These are phyloP conservation scores for Paracoccidioides lutzii DNA, from an alignment of 2,329 filamentous ascomycete genomes.

Conservation along the genomic window DNA sequence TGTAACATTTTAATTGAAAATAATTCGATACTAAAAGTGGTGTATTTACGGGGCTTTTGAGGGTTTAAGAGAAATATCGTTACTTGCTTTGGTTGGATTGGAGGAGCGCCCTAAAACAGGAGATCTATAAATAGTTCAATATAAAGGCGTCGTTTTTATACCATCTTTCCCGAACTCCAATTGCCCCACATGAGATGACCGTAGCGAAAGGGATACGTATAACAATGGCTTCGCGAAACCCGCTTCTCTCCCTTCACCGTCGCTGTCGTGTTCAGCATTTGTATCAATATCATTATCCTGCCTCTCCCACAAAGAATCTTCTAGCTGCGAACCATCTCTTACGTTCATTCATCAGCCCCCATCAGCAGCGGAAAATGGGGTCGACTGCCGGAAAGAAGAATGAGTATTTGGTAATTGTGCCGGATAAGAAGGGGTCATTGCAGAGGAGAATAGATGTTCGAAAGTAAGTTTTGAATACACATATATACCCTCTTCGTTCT, in stretches of 20 bases:
- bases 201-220: neutral
- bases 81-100: too few species aligned
- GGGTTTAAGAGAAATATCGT: too few species aligned
- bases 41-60: too few species aligned
- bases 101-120: too few species aligned
- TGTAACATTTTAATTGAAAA: too few species aligned
- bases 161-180: neutral
- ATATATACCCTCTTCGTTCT: neutral
- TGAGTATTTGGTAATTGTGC: conserved; percentile 58
- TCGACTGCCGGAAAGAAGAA: conserved; percentile 29
- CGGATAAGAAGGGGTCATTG: conserved; percentile 49
- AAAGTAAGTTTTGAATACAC: conserved; percentile 16
- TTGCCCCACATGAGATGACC: neutral
- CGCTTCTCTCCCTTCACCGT: neutral
- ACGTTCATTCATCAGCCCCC: neutral
- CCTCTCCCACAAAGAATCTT: neutral
- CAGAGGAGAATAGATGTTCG: conserved; percentile 46
- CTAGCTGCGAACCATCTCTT: too few species aligned
- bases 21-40: too few species aligned
- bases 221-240: neutral
- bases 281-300: neutral
- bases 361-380: conserved; percentile 1
- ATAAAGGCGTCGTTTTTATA: too few species aligned
- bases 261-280: neutral
- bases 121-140: too few species aligned